Conservation (phyloP, 768 basidiomycete species). For the Daedaleopsis nitida region DNA sequence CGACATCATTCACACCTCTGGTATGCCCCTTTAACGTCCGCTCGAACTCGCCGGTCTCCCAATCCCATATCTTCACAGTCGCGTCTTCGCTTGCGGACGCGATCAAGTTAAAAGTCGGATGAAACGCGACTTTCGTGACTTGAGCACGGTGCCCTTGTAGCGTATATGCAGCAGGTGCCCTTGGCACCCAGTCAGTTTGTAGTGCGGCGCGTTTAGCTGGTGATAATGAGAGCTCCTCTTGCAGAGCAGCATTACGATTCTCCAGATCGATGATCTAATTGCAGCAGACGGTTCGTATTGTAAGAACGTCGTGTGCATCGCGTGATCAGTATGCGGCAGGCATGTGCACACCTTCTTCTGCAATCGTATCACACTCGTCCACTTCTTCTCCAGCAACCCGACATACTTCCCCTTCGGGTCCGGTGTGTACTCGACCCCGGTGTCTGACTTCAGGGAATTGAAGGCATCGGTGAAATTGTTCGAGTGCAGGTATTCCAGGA, state of each 20-base stretch:
- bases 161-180: constrained; percentile 82
- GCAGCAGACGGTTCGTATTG: not conserved
- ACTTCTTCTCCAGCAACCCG: constrained; percentile 94
- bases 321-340: not conserved
- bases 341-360: constrained; percentile 79
- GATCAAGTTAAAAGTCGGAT: constrained; percentile 52
- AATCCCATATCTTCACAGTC: constrained; percentile 63
- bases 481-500: constrained; percentile 75
- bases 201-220: constrained; percentile 57
- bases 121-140: constrained; percentile 48
- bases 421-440: constrained; percentile 64
- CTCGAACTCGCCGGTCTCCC: constrained; percentile 63
- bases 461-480: constrained; percentile 66
- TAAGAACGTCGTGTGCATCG: not conserved
- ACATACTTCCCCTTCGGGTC: constrained; percentile 87
- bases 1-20: constrained; percentile 56
- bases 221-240: constrained; percentile 64
- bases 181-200: constrained; percentile 86
- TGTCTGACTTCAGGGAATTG: constrained; percentile 57
- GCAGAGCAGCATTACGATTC: constrained; percentile 74
- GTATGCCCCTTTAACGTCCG: constrained; percentile 63
- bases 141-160: constrained; percentile 47
- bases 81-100: constrained; percentile 59
- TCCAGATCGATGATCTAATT: constrained; percentile 93
- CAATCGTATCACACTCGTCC: constrained; percentile 93